Evolutionary conservation across 495 filamentous ascomycete species (phyloP).

Genomic region (Podospora pseudoanserina): DNA sequence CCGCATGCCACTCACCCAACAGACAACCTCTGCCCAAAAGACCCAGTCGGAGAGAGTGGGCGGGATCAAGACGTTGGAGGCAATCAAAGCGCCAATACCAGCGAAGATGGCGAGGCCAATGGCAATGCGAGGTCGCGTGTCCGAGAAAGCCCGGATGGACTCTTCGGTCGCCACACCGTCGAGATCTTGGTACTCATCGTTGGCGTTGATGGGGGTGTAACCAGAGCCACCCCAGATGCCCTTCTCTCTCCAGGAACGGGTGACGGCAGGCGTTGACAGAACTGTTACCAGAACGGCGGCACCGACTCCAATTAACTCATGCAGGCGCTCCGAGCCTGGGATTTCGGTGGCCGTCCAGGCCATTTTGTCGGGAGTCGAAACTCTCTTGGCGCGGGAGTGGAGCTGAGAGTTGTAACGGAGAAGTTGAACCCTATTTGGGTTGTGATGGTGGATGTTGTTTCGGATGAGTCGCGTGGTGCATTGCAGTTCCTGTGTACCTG

Average conservation of each 20-base stretch:
- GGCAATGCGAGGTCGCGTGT: conserved; percentile 35
- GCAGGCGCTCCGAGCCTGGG: conserved; percentile 13
- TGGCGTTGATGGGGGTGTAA: conserved; percentile 8
- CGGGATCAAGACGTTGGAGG: conserved; percentile 17
- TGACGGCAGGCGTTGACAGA: conserved; percentile 16
- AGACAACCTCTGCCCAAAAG: conserved; percentile 26
- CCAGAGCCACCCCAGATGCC: neutral
- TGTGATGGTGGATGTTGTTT: conserved; percentile 7
- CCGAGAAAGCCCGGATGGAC: conserved; percentile 43
- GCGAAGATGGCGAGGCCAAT: conserved; percentile 32
- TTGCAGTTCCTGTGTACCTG: conserved; percentile 1
- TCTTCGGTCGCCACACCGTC: conserved; percentile 53
- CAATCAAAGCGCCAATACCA: conserved; percentile 37
- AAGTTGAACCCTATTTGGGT: conserved; percentile 6
- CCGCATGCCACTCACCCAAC: conserved; percentile 32
- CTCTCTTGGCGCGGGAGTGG: neutral
- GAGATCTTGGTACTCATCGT: conserved; percentile 44
- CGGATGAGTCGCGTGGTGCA: conserved; percentile 6
- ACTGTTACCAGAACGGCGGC: conserved; percentile 14
- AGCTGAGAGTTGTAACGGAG: neutral
- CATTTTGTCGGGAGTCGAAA: conserved; percentile 4
- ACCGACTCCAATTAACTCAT: conserved; percentile 8
- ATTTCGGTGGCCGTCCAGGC: conserved; percentile 6
- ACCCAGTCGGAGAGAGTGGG: conserved; percentile 7
- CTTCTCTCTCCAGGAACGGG: neutral